phyloP scores from a whole-genome alignment of 1,284 basidiomycete genomes.

The Malassezia caprae region DNA sequence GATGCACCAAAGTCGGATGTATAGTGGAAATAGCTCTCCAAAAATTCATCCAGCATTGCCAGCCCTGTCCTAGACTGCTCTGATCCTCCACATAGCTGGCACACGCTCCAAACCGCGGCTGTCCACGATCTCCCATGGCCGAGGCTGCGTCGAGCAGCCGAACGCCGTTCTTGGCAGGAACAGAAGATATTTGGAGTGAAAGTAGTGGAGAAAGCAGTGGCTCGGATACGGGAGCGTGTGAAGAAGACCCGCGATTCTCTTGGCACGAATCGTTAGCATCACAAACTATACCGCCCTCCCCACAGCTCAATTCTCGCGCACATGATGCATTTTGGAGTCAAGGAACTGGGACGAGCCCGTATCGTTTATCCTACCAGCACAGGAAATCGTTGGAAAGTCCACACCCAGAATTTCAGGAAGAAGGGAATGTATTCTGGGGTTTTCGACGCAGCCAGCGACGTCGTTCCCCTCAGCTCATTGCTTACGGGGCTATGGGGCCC shows the following conservation, averaged over 20 bases:
- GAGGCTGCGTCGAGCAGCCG: background rate
- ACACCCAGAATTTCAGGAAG: background rate
- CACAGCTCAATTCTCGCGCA: background rate
- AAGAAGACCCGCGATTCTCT: background rate
- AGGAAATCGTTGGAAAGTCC: background rate
- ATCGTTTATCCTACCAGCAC: background rate
- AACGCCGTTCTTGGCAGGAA: background rate
- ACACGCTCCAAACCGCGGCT: background rate
- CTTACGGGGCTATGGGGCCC: slow-evolving; percentile 2
- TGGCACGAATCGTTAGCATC: background rate
- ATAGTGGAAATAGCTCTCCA: background rate
- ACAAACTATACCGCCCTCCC: background rate
- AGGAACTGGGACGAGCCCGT: background rate
- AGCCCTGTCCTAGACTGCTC: background rate
- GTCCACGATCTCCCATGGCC: background rate
- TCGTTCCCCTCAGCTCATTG: background rate
- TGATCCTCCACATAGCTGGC: background rate
- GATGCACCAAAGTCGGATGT: background rate
- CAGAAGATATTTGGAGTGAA: background rate
- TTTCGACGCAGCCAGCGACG: background rate
- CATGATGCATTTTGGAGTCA: background rate
- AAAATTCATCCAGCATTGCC: background rate
- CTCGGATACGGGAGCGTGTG: background rate
- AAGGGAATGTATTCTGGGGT: slow-evolving; percentile 18
- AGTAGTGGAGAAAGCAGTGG: background rate